Evolutionary conservation across 257 asterid species (phyloP), one percentile per base, ranked within the genome.

Genomic region (Solanum bulbocastanum): DNA sequence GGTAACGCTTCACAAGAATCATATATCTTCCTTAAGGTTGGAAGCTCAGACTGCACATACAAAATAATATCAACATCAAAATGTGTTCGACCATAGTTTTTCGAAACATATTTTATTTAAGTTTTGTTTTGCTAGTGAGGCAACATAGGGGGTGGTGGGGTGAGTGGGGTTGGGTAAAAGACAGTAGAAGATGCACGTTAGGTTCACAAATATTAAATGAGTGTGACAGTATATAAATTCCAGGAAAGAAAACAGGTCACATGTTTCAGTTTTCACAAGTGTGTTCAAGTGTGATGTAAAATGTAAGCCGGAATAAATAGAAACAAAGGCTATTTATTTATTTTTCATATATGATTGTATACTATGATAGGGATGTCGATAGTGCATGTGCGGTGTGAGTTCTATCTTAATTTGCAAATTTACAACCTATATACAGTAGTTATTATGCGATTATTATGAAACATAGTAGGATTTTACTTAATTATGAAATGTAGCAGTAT

Each of bases 41-140:
- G 96, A 83, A 91, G 91, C 85, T 92, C 89, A 30, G 93, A 88
- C 98, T 95, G 94, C 90, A 87, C 14, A 81, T 78, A 52, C 84
- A 14, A 87, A 88, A 22, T 39, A 78, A 37, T 23, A 3, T 14
- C 36, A 27, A 68, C 74, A 68, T 66, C 73, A 35, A 71, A 72
- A 23, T 60, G 69, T 60, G 69, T 60, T 60, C 68, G 0, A 22
- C 25, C 27, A 22, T 8, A 22, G 23, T 52, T 52, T 52, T 52
- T 52, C 4, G 16, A 14, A 13, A 56, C 65, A 56, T 20, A 18
- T 18, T 18, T 56, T 22, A 56, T 18, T 56, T 56, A 49, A 56
- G 65, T 74, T 74, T 0, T 37, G 3, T 32, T 37, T 37, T 23
- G 25, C 42, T 22, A 6, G 68, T 58, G 27, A 58, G 68, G 68